Evolutionary conservation across 2,329 filamentous ascomycete genomes (phyloP), one percentile per base, ranked within the genome.

Genomic region (Stachybotrys elegans): DNA sequence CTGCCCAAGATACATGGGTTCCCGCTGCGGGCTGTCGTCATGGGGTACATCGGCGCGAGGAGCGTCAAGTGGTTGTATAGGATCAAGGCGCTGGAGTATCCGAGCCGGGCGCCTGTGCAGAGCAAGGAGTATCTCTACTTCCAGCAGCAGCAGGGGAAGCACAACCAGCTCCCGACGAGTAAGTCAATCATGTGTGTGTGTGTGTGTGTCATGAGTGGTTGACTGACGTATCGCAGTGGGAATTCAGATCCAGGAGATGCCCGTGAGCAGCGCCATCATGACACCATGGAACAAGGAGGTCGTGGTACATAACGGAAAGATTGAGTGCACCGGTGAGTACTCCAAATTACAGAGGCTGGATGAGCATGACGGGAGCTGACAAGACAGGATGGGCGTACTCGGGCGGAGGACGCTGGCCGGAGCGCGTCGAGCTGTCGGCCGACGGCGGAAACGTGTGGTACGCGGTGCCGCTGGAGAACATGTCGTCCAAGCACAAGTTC

Each of bases 161-260:
- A 86, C 51, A 86, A 86, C 19, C 9, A 14, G 9, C 11, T 6
- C 19, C 21, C n/a, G 16, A 39, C 16, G 16, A 23, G 23, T n/a
- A n/a, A n/a, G n/a, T n/a, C n/a, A n/a, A n/a, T n/a, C n/a, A n/a
- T n/a, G n/a, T n/a, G n/a, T n/a, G n/a, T n/a, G n/a, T n/a, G n/a
- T n/a, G n/a, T n/a, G n/a, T n/a, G n/a, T n/a, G n/a, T n/a, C n/a
- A n/a, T n/a, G n/a, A n/a, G n/a, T n/a, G n/a, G n/a, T n/a, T n/a
- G n/a, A n/a, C n/a, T n/a, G n/a, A n/a, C n/a, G n/a, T n/a, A n/a
- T n/a, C n/a, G n/a, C n/a, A n/a, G n/a, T n/a, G 36, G 82, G 79
- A 0, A 81, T 83, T 48, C 76, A 75, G 48, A 86, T 84, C 53
- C 83, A 88, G 54, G 83, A 86, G 27, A 87, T 86, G 82, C 83